Base-by-base conservation (phyloP, 768 basidiomycete species). In the Leccinum arenicola region DNA sequence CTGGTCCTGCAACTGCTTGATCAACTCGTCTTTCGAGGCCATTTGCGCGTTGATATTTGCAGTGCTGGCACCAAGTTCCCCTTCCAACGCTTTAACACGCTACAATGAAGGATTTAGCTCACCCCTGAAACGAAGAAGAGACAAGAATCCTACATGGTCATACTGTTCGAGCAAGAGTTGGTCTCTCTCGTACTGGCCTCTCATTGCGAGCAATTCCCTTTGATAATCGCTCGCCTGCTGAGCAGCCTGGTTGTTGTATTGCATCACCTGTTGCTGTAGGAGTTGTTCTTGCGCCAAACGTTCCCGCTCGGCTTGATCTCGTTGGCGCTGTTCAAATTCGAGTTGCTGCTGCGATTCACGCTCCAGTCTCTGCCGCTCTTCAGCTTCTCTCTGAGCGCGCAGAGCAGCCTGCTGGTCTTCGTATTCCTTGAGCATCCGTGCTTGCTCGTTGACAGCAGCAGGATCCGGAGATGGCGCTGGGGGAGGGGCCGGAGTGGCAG, bases 101-200 rank as follows among this genome's bases (percentile, higher is more conserved):
- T 96, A 67, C 9, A 45, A 35, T 57, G 50, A 52, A 53, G 25
- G 15, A 7, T 62, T 67, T 25, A 69, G 60, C 49, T 38, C 1
- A 8, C 48, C 45, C 7, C 5, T 21, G 21, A 51, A 58, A 29
- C 5, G 12, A 61, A 21, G 43, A n/a, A 57, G 40, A 50, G 21
- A 49, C 40, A 59, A n/a, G 29, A 45, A 19, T 48, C 64, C 3
- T 74, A 96, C 95, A 45, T 89, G 84, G 70, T 99, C 97, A 68
- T 99, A 99, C 67, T 98, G 95, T 73, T 98, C 96, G 55, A 99
- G 79, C 74, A 99, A 85, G 65, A 99, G 89, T 72, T 99, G 97
- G 68, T 99, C 96, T 12, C 97, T 85, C 75, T 99, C 97, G 70
- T 94, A 99, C 71, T 98, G 97, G 0, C 97, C 95, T 50, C 95